These are phyloP conservation scores for Choanephora cucurbitarum DNA, from an alignment of 371 early-diverging fungal genomes.

Conservation along the genomic window DNA sequence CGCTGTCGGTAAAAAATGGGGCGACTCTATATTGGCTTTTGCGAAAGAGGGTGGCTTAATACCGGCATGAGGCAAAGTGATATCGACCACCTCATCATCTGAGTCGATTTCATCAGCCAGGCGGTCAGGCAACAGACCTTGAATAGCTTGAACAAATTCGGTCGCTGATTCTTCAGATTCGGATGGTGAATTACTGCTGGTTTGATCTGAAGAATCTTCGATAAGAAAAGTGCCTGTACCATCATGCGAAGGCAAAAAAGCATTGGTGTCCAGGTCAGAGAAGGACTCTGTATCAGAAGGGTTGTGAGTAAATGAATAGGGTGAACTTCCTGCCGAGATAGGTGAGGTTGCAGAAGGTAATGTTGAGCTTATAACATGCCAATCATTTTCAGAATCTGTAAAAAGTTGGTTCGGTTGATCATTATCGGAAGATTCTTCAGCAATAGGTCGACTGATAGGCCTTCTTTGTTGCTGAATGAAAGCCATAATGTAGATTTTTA, in stretches of 20 bases:
- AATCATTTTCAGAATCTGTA: slow-evolving; percentile 49
- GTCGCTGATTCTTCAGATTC: neutral
- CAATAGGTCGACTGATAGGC: slow-evolving; percentile 24
- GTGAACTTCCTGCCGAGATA: slow-evolving; percentile 4
- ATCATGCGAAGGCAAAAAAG: slow-evolving; percentile 46
- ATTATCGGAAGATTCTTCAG: slow-evolving; percentile 18
- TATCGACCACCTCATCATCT: slow-evolving; percentile 12
- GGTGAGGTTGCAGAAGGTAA: slow-evolving; percentile 22
- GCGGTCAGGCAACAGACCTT: neutral
- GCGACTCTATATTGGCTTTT: slow-evolving; percentile 10
- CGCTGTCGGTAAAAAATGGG: slow-evolving; percentile 24
- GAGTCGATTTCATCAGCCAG: neutral
- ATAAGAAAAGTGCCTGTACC: slow-evolving; percentile 48
- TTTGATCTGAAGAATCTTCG: slow-evolving; percentile 27
- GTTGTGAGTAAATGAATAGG: slow-evolving; percentile 29
- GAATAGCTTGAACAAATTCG: neutral
- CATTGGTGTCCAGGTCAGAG: slow-evolving; percentile 10
- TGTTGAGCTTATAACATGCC: slow-evolving; percentile 47
- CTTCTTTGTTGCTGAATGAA: slow-evolving; percentile 48
- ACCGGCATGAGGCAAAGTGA: slow-evolving; percentile 37
- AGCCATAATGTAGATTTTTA: slow-evolving; percentile 34
- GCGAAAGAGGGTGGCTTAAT: slow-evolving; percentile 39
- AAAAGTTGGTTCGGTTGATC: slow-evolving; percentile 12
- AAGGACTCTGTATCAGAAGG: slow-evolving; percentile 40
- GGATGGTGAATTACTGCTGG: neutral